phyloP scores from a whole-genome alignment of 331 rosid genomes.

The Pyrus hybrid region DNA sequence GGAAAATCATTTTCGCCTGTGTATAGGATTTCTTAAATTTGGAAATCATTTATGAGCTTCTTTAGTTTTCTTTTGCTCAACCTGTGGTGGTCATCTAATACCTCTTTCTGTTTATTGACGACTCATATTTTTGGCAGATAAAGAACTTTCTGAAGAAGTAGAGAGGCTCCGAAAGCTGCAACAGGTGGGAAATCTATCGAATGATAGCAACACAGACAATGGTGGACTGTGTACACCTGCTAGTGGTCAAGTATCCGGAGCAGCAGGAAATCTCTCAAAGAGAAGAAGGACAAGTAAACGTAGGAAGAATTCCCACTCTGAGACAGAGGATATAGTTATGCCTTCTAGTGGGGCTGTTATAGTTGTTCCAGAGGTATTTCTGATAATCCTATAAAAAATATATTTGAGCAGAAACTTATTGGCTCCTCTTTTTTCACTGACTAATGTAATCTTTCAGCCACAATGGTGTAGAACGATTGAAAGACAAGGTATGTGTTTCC shows the following conservation, averaged over 20 bases:
- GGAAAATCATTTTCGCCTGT: not conserved
- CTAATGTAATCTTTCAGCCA: slow-evolving; percentile 25
- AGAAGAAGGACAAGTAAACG: slow-evolving; percentile 41
- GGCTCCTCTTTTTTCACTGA: slow-evolving; percentile 17
- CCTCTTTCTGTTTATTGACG: slow-evolving; percentile 15
- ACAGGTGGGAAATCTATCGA: slow-evolving; percentile 29
- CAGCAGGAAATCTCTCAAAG: slow-evolving; percentile 24
- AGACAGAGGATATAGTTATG: slow-evolving; percentile 15
- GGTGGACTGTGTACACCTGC: slow-evolving; percentile 5
- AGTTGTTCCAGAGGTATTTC: slow-evolving; percentile 20
- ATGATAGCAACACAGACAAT: slow-evolving; percentile 7
- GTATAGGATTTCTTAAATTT: not conserved
- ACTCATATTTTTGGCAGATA: slow-evolving; percentile 43
- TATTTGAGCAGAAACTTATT: slow-evolving; percentile 9
- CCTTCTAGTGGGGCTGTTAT: slow-evolving; percentile 19
- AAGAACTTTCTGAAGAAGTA: slow-evolving; percentile 56
- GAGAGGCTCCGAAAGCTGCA: slow-evolving; percentile 41
- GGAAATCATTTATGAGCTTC: not conserved
- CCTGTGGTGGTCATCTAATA: not conserved
- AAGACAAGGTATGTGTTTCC: slow-evolving; percentile 46
- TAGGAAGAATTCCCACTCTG: slow-evolving; percentile 27
- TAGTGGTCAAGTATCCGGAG: slow-evolving; percentile 18
- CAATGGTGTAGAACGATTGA: slow-evolving; percentile 33
- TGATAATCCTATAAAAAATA: not conserved
- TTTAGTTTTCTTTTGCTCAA: not conserved